phyloP scores from a whole-genome alignment of 192 early-diverging fungal genomes.

The Linnemannia schmuckeri region DNA sequence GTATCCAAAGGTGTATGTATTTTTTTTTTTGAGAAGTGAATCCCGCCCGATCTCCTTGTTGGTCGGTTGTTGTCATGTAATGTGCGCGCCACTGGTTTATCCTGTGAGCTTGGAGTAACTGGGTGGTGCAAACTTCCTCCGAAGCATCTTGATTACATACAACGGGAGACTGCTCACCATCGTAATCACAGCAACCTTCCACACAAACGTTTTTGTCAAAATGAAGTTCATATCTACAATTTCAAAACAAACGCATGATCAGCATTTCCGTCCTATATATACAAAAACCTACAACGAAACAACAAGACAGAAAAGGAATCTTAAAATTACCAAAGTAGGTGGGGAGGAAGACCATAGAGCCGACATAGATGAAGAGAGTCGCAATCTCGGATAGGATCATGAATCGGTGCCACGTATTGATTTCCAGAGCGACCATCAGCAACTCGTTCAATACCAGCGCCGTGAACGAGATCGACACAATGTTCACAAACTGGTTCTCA shows the following conservation, averaged over 20 bases:
- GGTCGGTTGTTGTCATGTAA: too few relatives aligned
- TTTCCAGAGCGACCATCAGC: slow-evolving; percentile 95
- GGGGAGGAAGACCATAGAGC: slow-evolving; percentile 90
- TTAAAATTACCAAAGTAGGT: slow-evolving; percentile 86
- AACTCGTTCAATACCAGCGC: slow-evolving; percentile 95
- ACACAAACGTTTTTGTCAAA: slow-evolving; percentile 84
- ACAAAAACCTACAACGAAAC: background rate
- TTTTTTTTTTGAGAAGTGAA: too few relatives aligned
- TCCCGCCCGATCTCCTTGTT: too few relatives aligned
- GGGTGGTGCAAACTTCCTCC: slow-evolving; percentile 86
- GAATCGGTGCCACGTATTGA: slow-evolving; percentile 92
- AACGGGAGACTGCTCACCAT: slow-evolving; percentile 88
- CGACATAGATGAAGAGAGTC: slow-evolving; percentile 86
- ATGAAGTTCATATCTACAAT: slow-evolving; percentile 86
- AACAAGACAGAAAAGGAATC: slow-evolving; percentile 12
- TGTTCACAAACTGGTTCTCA: slow-evolving; percentile 95
- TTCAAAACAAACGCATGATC: background rate
- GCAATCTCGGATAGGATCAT: slow-evolving; percentile 90
- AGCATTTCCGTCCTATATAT: background rate
- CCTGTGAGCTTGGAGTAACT: slow-evolving; percentile 87
- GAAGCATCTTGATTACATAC: slow-evolving; percentile 86
- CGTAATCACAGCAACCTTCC: slow-evolving; percentile 93
- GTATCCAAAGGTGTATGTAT: too few relatives aligned
- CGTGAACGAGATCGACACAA: slow-evolving; percentile 96
- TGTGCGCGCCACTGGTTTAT: background rate